Conservation (phyloP, 768 basidiomycete genomes). For the Tulasnella sp. region DNA sequence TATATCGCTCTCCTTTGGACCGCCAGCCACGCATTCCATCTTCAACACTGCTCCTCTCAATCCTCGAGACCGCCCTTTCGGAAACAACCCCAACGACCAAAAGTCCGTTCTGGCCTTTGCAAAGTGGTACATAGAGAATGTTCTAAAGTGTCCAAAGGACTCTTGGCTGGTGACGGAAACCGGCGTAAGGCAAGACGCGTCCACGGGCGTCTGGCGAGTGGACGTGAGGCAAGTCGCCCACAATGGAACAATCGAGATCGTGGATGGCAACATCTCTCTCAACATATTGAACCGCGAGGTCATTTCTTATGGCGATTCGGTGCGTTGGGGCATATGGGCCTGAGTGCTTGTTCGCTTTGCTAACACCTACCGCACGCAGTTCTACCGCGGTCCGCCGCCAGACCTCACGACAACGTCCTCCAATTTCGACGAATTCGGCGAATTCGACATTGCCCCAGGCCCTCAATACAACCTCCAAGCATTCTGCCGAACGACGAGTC, state of each 20-base stretch:
- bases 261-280: slow-evolving; percentile 89
- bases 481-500: neutral
- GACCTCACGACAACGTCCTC: neutral
- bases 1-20: slow-evolving; percentile 79
- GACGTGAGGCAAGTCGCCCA: slow-evolving; percentile 74
- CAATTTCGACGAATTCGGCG: neutral
- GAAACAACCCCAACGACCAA: slow-evolving; percentile 39
- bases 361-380: slow-evolving; percentile 49
- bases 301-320: slow-evolving; percentile 88
- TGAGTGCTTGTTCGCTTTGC: neutral
- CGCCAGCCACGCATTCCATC: slow-evolving; percentile 67
- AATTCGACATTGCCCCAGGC: neutral
- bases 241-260: slow-evolving; percentile 83
- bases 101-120: slow-evolving; percentile 65
- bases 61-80: slow-evolving; percentile 44
- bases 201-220: slow-evolving; percentile 83
- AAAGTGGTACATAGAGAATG: slow-evolving; percentile 58
- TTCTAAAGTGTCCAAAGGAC: slow-evolving; percentile 49
- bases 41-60: slow-evolving; percentile 43
- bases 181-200: slow-evolving; percentile 77
- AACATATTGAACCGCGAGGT: slow-evolving; percentile 85
- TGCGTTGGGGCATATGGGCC: slow-evolving; percentile 46
- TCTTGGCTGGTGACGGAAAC: slow-evolving; percentile 61
- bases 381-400: slow-evolving; percentile 68
- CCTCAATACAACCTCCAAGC: neutral